Evolutionary conservation across 768 basidiomycete species (phyloP), one percentile per base, ranked within the genome.

Genomic region (Trametes meyenii): DNA sequence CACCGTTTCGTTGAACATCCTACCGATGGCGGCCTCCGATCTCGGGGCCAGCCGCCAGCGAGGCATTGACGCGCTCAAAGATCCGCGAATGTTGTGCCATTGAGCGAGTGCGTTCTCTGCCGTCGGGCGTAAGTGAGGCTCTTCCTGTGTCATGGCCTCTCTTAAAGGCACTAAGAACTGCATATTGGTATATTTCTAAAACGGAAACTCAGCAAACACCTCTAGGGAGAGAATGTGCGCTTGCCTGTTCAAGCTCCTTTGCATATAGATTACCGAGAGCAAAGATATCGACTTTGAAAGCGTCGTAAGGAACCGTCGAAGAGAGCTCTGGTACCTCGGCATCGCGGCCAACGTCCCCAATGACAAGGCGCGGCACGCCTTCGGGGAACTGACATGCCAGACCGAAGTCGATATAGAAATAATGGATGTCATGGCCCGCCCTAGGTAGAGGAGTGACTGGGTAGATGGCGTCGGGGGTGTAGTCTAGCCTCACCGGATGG

Each of bases 391-490:
- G 56, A 56, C 60, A 33, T 10, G 65, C 61, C 3, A 67, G 52
- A 7, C 66, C 67, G 44, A 68, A 70, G 55, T 70, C 67, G 50
- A 68, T 66, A 46, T 64, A 64, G 54, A 51, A 66, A 48, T 70
- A 67, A 2, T 74, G 72, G 5, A 79, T 76, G 3, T 75, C 71
- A 33, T 72, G 64, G 36, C 74, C 71, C 19, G 73, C 72, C 29
- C 77, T 70, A 2, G 74, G 63, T 12, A 74, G 61, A 0, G 74
- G 72, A 13, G 61, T 46, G 17, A 76, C 55, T 1, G 64, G 57
- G 1, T 71, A 70, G 21, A 74, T 59, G 3, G 72, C 75, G 57
- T 78, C 76, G 0, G 73, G 71, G 21, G 76, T 68, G 36, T 62
- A 72, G 33, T 72, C 63, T 0, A 69, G 64, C 7, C 70, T 65